These are phyloP conservation scores for Phytophthora megakarya DNA, from an alignment of 352 stramenopile species.

Conservation along the genomic window DNA sequence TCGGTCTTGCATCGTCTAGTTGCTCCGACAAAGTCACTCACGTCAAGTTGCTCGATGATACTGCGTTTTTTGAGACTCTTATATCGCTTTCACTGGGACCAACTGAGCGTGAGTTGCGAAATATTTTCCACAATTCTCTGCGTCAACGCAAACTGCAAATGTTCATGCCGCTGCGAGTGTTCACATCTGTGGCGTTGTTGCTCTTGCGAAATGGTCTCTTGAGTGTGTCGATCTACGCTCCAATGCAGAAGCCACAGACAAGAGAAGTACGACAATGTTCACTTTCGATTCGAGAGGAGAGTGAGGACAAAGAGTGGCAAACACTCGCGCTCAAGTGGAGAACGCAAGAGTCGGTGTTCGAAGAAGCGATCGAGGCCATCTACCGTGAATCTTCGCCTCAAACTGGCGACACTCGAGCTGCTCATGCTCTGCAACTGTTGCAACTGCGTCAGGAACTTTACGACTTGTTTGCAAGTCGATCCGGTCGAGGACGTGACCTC, in stretches of 20 bases:
- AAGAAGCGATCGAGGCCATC: conserved; percentile 53
- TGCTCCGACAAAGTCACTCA: background rate
- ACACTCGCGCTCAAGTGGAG: conserved; percentile 63
- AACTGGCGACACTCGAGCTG: conserved; percentile 16
- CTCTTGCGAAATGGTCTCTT: conserved; percentile 62
- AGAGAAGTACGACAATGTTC: conserved; percentile 14
- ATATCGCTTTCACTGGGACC: conserved; percentile 51
- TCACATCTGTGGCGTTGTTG: conserved; percentile 65
- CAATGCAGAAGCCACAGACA: conserved; percentile 31
- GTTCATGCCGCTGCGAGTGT: conserved; percentile 66
- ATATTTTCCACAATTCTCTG: conserved; percentile 74
- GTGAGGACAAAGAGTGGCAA: conserved; percentile 51
- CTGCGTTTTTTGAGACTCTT: conserved; percentile 51
- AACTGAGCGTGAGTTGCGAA: conserved; percentile 56
- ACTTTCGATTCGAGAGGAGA: conserved; percentile 34
- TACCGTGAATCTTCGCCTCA: conserved; percentile 27
- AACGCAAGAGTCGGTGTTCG: conserved; percentile 52
- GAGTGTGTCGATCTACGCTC: conserved; percentile 57
- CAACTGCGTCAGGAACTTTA: conserved; percentile 62
- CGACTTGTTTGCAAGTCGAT: conserved; percentile 48
- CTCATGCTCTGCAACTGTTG: conserved; percentile 41
- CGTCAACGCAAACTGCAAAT: conserved; percentile 55
- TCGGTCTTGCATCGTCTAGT: conserved; percentile 33
- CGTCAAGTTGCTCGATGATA: conserved; percentile 48
- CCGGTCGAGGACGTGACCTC: conserved; percentile 31